phyloP scores from a whole-genome alignment of 2,329 filamentous ascomycete species.

The Bisporella sp. region DNA sequence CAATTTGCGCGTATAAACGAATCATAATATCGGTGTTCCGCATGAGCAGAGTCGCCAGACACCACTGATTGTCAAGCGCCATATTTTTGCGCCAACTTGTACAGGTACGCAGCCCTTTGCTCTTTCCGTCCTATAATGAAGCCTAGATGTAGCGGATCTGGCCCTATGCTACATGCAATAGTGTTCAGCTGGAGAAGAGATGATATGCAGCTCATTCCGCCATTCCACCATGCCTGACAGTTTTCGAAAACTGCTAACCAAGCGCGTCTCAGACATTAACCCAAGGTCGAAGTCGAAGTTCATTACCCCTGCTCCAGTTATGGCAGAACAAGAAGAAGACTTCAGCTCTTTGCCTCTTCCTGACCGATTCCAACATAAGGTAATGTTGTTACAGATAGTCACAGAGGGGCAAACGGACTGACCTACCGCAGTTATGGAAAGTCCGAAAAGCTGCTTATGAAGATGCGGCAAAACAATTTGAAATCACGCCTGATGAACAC shows the following conservation, averaged over 20 bases:
- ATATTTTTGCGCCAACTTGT: not conserved
- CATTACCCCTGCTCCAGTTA: conserved; percentile 29
- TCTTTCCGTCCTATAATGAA: not conserved
- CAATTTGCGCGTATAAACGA: too few relatives aligned
- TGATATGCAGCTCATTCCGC: too few relatives aligned
- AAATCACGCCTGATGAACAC: conserved; percentile 74
- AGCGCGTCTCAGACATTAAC: conserved; percentile 17
- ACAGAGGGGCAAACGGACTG: not conserved
- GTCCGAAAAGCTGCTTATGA: conserved; percentile 93
- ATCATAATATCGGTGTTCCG: too few relatives aligned
- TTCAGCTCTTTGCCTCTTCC: conserved; percentile 70
- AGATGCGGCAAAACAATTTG: conserved; percentile 82
- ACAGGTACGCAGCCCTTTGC: not conserved
- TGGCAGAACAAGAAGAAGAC: conserved; percentile 81
- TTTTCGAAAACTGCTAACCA: conserved; percentile 19
- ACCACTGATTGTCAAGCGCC: too few relatives aligned
- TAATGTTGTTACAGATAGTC: conserved; percentile 23
- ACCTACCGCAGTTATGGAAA: conserved; percentile 70
- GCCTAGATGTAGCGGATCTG: not conserved
- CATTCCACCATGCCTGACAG: not conserved
- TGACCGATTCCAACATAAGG: conserved; percentile 81
- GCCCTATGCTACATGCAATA: not conserved
- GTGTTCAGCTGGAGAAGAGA: not conserved
- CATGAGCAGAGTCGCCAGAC: too few relatives aligned
- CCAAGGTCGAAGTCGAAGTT: conserved; percentile 12